Evolutionary conservation across 2,329 filamentous ascomycete species (phyloP), one percentile per base, ranked within the genome.

Genomic region (Fusarium longipes): DNA sequence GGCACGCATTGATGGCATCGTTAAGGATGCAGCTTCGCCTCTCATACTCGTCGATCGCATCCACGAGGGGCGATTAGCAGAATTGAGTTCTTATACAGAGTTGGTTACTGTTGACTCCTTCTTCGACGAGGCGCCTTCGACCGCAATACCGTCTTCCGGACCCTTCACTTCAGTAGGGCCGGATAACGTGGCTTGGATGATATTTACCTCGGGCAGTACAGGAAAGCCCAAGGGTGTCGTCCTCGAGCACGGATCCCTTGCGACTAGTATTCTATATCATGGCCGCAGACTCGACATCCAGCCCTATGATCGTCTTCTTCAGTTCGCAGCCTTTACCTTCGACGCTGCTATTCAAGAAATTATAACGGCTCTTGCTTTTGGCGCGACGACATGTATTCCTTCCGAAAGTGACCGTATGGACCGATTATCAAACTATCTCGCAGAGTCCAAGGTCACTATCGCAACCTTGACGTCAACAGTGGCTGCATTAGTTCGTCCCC

Each of bases 261-360:
- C 33, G 29, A 50, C 47, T 5, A 50, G 47, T 29, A 50, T 50
- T 17, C 33, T 30, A n/a, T 50, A 39, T 14, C 47, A 50, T 39
- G 47, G 47, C 14, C 35, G 33, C 33, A 30, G 33, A 30, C 33
- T 50, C 14, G 47, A 39, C n/a, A 39, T 50, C 35, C 33, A 50
- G 30, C 32, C 45, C 27, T 24, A 39, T 3, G 47, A 39, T 22
- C 47, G 47, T 17, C 33, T 50, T 30, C 33, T 50, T n/a, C 47
- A 50, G 18, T 50, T 50, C 15, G 47, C 47, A 30, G 24, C 47
- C 25, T 39, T 38, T 14, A 50, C 47, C 25, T 50, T 50, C 6
- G 47, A 50, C 24, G 33, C n/a, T 29, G 33, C 47, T 20, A 39
- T 50, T n/a, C 47, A 50, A 50, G 47, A 50, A n/a, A 50, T 50